Evolutionary conservation across 2,329 filamentous ascomycete genomes (phyloP).

Genomic region (Thermomyces lanuginosus): DNA sequence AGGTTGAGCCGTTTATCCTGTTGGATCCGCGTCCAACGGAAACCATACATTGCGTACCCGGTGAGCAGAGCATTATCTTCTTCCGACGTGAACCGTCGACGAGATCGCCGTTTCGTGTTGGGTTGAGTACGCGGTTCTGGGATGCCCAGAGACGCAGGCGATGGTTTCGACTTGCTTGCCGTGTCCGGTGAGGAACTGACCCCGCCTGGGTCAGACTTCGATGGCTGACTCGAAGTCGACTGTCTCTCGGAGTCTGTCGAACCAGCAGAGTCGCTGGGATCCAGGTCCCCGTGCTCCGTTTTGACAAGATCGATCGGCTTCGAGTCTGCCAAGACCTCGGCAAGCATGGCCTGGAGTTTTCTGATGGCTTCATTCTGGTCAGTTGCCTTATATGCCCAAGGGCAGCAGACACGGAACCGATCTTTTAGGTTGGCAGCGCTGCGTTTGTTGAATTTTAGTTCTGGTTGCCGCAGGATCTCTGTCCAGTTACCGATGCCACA

Average conservation of each 20-base stretch:
- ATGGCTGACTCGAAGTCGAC: too few species aligned
- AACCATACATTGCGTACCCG: slow-evolving; percentile 43
- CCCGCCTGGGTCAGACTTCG: too few species aligned
- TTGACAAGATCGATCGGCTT: too few species aligned
- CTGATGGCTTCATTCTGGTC: slow-evolving; percentile 23
- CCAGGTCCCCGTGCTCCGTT: too few species aligned
- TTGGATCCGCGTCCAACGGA: slow-evolving; percentile 44
- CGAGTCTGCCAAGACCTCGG: slow-evolving; percentile 16
- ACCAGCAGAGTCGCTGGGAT: too few species aligned
- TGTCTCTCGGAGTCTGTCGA: too few species aligned
- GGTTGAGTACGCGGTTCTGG: slow-evolving; percentile 30
- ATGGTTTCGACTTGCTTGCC: slow-evolving; percentile 17
- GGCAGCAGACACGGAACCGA: slow-evolving; percentile 40
- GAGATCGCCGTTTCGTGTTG: slow-evolving; percentile 35
- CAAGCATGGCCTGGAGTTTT: slow-evolving; percentile 21
- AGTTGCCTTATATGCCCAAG: slow-evolving; percentile 28
- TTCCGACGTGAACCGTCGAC: slow-evolving; percentile 38
- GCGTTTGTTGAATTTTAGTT: slow-evolving; percentile 41
- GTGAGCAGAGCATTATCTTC: slow-evolving; percentile 44
- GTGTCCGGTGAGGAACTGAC: too few species aligned
- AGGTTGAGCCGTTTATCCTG: slow-evolving; percentile 39
- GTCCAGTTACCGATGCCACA: slow-evolving; percentile 52
- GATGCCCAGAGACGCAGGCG: slow-evolving; percentile 30
- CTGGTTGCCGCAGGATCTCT: slow-evolving; percentile 40
- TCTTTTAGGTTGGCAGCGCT: slow-evolving; percentile 50